These are phyloP conservation scores for Monosporascus ibericus DNA, from an alignment of 2,329 filamentous ascomycete genomes.

Conservation along the genomic window DNA sequence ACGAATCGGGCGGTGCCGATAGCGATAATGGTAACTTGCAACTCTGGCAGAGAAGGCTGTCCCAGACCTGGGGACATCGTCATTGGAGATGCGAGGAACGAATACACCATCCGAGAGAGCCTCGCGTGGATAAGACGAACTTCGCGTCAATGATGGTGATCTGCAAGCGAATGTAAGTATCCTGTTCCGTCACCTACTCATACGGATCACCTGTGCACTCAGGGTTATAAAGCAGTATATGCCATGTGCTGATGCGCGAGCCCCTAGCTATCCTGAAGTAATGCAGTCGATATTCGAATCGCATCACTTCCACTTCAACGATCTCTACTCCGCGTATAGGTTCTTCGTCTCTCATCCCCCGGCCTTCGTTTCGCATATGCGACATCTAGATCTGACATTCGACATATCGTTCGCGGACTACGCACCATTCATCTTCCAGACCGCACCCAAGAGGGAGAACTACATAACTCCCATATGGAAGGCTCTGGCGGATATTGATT, in stretches of 20 bases:
- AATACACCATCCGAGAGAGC: conserved; percentile 13
- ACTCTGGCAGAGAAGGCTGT: conserved; percentile 22
- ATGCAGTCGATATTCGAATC: conserved; percentile 24
- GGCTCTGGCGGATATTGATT: conserved; percentile 11
- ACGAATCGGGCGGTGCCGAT: conserved; percentile 3
- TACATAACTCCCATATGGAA: conserved; percentile 10
- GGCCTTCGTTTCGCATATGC: conserved; percentile 15
- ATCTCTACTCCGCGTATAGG: conserved; percentile 20
- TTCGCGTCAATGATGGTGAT: conserved; percentile 22
- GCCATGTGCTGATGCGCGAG: background rate
- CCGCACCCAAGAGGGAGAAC: conserved; percentile 1
- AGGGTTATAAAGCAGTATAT: no score
- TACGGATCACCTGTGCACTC: background rate
- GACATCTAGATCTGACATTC: conserved; percentile 23
- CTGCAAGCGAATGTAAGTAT: conserved; percentile 26
- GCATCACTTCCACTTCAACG: conserved; percentile 24
- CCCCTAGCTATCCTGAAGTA: conserved; percentile 24
- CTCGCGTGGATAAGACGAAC: conserved; percentile 18
- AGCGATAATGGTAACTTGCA: conserved; percentile 11
- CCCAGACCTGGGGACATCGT: conserved; percentile 24
- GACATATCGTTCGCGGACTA: conserved; percentile 20
- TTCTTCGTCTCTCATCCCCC: conserved; percentile 22
- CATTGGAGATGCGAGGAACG: conserved; percentile 27
- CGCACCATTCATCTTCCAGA: conserved; percentile 12
- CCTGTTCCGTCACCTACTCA: background rate